Percentiles rank a stretch among this genome's conserved stretches.
These are phyloP conservation scores for Aspergillus phoenicis DNA, from an alignment of 2,329 filamentous ascomycete genomes.

Conservation along the genomic window DNA sequence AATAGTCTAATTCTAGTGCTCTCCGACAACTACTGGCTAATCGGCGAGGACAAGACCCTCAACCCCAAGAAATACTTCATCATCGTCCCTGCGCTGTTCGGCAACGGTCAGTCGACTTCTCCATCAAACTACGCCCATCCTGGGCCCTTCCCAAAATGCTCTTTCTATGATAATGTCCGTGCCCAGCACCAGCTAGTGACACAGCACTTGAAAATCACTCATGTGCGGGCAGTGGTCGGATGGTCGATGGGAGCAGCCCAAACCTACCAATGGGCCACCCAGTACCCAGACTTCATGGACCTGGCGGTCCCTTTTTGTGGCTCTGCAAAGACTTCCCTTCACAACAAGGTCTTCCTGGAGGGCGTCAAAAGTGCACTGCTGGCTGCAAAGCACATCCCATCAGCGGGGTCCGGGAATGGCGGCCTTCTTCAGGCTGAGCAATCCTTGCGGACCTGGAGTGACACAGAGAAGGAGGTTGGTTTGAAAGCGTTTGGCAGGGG, in stretches of 20 bases:
- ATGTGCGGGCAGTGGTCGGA: constrained; percentile 64
- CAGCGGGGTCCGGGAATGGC: constrained; percentile 54
- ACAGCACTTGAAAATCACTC: constrained; percentile 61
- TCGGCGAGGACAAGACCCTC: constrained; percentile 66
- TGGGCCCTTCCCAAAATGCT: constrained; percentile 62
- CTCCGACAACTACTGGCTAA: constrained; percentile 73
- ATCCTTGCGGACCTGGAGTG: constrained; percentile 53
- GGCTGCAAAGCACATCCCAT: constrained; percentile 57
- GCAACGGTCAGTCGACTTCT: constrained; percentile 68
- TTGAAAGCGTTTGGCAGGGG: constrained; percentile 73
- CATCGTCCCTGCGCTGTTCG: constrained; percentile 68
- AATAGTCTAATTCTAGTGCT: constrained; percentile 49
- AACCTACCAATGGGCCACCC: constrained; percentile 65
- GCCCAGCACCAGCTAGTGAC: constrained; percentile 70
- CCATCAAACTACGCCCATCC: constrained; percentile 63
- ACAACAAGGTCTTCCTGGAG: constrained; percentile 70
- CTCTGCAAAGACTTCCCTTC: constrained; percentile 63
- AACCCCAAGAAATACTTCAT: constrained; percentile 68
- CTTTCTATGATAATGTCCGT: constrained; percentile 69
- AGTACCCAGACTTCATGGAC: constrained; percentile 68
- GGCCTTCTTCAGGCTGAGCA: constrained; percentile 44
- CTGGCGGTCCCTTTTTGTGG: constrained; percentile 68
- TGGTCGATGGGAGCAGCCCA: constrained; percentile 74
- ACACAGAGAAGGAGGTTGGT: constrained; percentile 57
- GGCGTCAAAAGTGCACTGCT: constrained; percentile 64